Conservation (phyloP, 129 eudicot species). For the Escallonia rubra region DNA sequence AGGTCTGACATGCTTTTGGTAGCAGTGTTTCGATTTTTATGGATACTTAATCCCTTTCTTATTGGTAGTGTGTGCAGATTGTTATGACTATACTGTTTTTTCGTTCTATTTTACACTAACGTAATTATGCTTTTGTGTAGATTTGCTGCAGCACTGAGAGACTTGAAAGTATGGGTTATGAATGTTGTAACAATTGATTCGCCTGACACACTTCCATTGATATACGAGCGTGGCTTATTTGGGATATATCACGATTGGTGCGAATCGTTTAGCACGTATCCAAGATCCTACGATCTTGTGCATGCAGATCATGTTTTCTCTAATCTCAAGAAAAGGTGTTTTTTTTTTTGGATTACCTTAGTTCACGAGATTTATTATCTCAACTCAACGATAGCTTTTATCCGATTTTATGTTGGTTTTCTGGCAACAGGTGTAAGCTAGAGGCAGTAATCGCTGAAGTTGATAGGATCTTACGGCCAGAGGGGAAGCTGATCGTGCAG, state of each 20-base stretch:
- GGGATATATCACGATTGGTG: constrained; percentile 96
- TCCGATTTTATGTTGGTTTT: neutral
- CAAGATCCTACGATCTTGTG: constrained; percentile 90
- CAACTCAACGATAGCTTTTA: too few relatives aligned
- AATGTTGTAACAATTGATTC: constrained; percentile 68
- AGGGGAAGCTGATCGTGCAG: constrained; percentile 82
- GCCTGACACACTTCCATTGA: constrained; percentile 81
- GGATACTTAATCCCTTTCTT: too few relatives aligned
- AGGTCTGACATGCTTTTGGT: neutral
- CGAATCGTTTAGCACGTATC: constrained; percentile 88
- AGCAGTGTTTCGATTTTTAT: neutral
- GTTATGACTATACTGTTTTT: neutral
- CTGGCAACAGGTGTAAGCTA: constrained; percentile 57
- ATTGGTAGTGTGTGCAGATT: too few relatives aligned
- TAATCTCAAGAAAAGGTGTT: constrained; percentile 38
- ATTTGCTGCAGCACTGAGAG: constrained; percentile 84
- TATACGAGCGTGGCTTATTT: constrained; percentile 82
- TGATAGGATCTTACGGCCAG: constrained; percentile 88
- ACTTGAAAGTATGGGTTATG: constrained; percentile 79
- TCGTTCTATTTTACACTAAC: neutral
- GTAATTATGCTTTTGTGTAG: constrained; percentile 20
- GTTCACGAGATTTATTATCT: neutral
- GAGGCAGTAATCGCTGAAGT: constrained; percentile 66
- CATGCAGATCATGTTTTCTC: constrained; percentile 95
- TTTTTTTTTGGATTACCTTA: neutral